Evolutionary conservation across 176 grass and related monocot genomes (phyloP), one percentile per base, ranked within the genome.

Genomic region (Musa schizocarpa): DNA sequence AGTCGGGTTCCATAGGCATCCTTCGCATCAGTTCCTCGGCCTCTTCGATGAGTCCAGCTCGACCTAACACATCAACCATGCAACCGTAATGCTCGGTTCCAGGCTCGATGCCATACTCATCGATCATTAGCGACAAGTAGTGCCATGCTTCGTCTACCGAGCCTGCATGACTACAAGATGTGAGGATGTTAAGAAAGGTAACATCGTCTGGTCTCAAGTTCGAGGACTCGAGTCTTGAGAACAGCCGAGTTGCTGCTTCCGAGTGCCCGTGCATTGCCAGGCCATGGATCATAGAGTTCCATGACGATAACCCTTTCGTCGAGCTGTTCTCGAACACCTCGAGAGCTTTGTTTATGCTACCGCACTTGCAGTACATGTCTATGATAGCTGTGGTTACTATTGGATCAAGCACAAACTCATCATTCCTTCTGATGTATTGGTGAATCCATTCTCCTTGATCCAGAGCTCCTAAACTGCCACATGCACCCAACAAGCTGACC

Each of bases 321-420:
- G 77, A 63, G 1, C 51, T 48, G 1, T 19, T 1, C 26, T 86
- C 83, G 77, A 96, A 92, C 76, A 92, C 81, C 76, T 85, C 21
- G 14, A 86, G 76, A 0, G 87, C 89, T 49, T 79, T 85, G 6
- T 81, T 11, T 1, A 92, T 4, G 4, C 82, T 53, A 1, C 93
- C 93, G 9, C 87, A 89, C 77, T 92, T 89, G 79, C 76, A 89
- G 68, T 92, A 90, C 92, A 96, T 89, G 79, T 84, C 80, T 7
- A 96, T 71, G 51, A 96, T 29, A 6, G 89, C 84, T 1, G 89
- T 92, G 34, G 85, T 74, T 19, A 86, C 82, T 21, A 89, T 72
- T 9, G 81, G 56, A 72, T 96, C 92, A 53, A 88, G 34, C 52
- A 79, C 64, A 24, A 86, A 63, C 8, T 7, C 55, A 48, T 7